Evolutionary conservation across 2,329 filamentous ascomycete species (phyloP), one percentile per base, ranked within the genome.

Genomic region (Epichloe aotearoae): DNA sequence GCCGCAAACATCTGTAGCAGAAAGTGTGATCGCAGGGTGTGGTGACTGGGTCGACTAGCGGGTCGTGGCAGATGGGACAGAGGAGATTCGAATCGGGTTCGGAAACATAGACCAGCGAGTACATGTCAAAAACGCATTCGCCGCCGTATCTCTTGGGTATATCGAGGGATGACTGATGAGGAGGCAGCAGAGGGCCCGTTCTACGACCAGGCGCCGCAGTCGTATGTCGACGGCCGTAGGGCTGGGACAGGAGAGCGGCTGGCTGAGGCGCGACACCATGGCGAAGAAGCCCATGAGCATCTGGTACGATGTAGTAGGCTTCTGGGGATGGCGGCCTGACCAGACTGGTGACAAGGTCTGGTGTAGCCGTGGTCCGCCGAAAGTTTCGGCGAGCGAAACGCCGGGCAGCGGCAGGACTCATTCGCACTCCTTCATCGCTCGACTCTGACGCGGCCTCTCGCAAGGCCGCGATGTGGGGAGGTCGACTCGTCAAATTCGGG

Each of bases 21-120:
- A 84, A 84, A 12, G 79, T 80, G 61, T 84, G 81, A 52, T 82
- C 77, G 64, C 81, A 84, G 7, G 69, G 67, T 1, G 80, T 83
- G 41, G 80, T 80, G 46, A 80, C 70, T 0, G 81, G 80, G 14
- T 76, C 70, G 46, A 83, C 67, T 41, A 84, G 72, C 3, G 81
- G 76, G 11, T 78, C 73, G 57, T 77, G 77, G 65, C 81, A 84
- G 53, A 79, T 75, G 3, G 75, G 74, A 47, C 71, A 74, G 50
- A 78, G 66, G 12, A 76, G 62, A 46, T 73, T 75, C 51, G 71
- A 64, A 56, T 77, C 74, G 37, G 66, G 59, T 17, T 67, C 70
- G 42, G 59, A 56, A 51, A 69, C 65, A 56, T 75, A 75, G 11
- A 65, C 66, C 54, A 76, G 63, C 3, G 67, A 64, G 53, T 70